phyloP scores from a whole-genome alignment of 257 asterid species.

The Salvia hispanica region DNA sequence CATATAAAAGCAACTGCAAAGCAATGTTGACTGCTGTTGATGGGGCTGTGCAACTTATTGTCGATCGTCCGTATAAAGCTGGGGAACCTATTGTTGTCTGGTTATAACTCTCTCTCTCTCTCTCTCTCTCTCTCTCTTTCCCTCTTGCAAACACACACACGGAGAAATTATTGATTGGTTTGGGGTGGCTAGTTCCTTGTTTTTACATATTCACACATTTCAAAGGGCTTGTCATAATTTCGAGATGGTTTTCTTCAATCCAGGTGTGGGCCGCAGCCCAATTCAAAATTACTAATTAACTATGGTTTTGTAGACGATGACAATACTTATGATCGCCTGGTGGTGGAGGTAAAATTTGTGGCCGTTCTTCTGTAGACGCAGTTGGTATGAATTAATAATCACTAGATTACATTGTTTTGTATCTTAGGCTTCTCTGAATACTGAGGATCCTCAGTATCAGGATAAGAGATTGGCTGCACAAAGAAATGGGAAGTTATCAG shows the following conservation, averaged over 20 bases:
- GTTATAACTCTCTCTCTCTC: conserved; percentile 46
- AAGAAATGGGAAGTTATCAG: conserved; percentile 85
- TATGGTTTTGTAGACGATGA: conserved; percentile 99
- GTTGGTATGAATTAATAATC: conserved; percentile 28
- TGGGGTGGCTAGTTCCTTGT: conserved; percentile 14
- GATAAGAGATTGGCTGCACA: conserved; percentile 98
- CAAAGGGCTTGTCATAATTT: conserved; percentile 28
- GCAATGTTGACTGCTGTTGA: conserved; percentile 89
- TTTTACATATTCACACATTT: conserved; percentile 16
- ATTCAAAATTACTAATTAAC: conserved; percentile 87
- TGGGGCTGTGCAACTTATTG: conserved; percentile 82
- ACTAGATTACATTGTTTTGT: conserved; percentile 26
- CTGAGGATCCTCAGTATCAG: conserved; percentile 98
- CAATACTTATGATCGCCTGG: conserved; percentile 78
- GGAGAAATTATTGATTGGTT: conserved; percentile 15
- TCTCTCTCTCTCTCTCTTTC: conserved; percentile 30
- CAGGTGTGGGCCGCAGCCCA: conserved; percentile 99
- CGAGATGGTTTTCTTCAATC: conserved; percentile 29
- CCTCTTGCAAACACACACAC: background rate
- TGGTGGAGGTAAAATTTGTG: conserved; percentile 61
- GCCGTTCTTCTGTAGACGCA: conserved; percentile 28
- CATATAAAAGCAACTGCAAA: conserved; percentile 94
- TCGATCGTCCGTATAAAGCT: conserved; percentile 78
- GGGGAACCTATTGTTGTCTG: conserved; percentile 94
- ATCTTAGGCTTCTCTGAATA: conserved; percentile 81